Evolutionary conservation across 805 yeast genomes (phyloP).

Genomic region (Wickerhamiella sergipiensis): DNA sequence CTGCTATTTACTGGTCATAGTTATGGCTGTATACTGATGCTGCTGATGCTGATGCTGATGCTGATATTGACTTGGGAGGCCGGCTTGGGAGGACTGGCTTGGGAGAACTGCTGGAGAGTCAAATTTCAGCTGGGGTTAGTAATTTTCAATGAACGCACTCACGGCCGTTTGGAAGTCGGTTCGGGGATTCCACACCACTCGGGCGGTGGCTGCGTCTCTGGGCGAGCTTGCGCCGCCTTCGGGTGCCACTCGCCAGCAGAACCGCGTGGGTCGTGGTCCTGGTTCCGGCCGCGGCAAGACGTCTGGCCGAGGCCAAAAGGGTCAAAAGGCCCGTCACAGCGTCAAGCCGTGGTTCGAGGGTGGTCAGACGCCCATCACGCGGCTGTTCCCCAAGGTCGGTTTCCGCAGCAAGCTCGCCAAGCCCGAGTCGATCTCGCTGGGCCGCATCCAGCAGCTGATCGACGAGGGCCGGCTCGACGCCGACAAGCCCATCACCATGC

Average conservation of each 20-base stretch:
- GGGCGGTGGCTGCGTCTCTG: constrained; percentile 6
- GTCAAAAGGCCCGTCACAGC: constrained; percentile 90
- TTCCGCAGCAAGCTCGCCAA: constrained; percentile 34
- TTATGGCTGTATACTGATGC: too few species aligned
- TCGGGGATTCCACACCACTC: constrained; percentile 5
- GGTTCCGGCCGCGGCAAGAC: constrained; percentile 82
- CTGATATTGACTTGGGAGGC: too few species aligned
- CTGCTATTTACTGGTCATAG: too few species aligned
- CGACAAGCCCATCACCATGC: constrained; percentile 45
- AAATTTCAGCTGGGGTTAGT: not conserved
- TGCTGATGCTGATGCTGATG: too few species aligned
- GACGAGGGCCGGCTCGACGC: constrained; percentile 49
- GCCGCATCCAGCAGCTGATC: constrained; percentile 57
- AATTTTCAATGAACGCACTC: not conserved
- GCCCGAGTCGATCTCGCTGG: constrained; percentile 44
- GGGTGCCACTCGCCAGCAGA: constrained; percentile 22
- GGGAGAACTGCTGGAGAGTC: too few species aligned
- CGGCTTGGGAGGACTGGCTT: too few species aligned
- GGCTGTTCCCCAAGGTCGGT: constrained; percentile 78
- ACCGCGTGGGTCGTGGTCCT: constrained; percentile 92
- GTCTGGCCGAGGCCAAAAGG: constrained; percentile 94
- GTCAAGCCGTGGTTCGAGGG: constrained; percentile 95
- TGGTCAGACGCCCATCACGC: constrained; percentile 90
- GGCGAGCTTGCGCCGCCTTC: constrained; percentile 21
- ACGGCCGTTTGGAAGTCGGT: not conserved